Conservation (phyloP, 192 early-diverging fungal genomes). For the Coemansia sp. region DNA sequence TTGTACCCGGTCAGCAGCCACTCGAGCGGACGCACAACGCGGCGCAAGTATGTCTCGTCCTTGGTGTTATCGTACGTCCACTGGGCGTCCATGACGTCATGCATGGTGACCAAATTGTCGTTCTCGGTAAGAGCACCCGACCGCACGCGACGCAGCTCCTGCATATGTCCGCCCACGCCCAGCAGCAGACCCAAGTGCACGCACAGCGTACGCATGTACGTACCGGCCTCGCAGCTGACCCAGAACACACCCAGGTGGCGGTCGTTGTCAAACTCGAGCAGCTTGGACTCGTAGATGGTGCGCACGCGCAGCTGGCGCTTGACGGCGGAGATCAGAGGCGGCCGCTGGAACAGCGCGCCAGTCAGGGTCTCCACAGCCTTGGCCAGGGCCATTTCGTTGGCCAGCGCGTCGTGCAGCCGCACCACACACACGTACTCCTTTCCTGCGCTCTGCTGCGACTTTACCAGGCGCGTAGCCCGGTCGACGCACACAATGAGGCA, state of each 20-base stretch:
- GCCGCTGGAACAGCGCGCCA: constrained; percentile 98
- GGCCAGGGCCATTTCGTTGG: constrained; percentile 82
- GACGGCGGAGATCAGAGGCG: constrained; percentile 97
- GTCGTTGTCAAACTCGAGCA: constrained; percentile 96
- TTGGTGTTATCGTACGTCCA: constrained; percentile 98
- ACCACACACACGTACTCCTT: constrained; percentile 98
- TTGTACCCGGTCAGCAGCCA: constrained; percentile 92
- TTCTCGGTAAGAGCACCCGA: constrained; percentile 89
- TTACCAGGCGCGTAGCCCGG: constrained; percentile 96
- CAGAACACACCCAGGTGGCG: constrained; percentile 96
- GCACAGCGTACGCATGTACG: constrained; percentile 99
- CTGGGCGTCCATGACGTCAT: constrained; percentile 98
- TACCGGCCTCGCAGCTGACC: constrained; percentile 98
- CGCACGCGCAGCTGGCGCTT: constrained; percentile 99
- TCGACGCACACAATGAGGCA: constrained; percentile 99
- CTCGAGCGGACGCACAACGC: constrained; percentile 91
- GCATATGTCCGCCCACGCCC: constrained; percentile 98
- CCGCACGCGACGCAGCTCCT: constrained; percentile 96
- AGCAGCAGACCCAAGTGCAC: constrained; percentile 95
- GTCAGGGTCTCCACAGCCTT: constrained; percentile 93
- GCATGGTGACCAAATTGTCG: constrained; percentile 97
- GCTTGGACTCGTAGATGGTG: constrained; percentile 95
- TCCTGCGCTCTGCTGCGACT: constrained; percentile 98
- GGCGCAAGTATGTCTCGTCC: constrained; percentile 96
- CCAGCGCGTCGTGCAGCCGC: constrained; percentile 92